Conservation (phyloP, 1,284 basidiomycete genomes). For the Melampsora larici-populina region DNA sequence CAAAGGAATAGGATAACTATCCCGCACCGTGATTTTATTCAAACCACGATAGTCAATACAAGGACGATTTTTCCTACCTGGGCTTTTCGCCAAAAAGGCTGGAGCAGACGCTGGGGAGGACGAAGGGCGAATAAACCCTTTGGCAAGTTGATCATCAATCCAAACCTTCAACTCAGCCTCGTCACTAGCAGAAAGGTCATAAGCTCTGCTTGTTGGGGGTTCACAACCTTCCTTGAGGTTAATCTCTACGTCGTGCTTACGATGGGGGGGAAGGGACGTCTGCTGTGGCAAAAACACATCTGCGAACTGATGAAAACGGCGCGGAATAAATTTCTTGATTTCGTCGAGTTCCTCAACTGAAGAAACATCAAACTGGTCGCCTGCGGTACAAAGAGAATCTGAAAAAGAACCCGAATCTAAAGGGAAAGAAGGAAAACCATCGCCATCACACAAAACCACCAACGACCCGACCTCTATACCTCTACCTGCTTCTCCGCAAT, state of each 20-base stretch:
- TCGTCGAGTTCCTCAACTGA: background rate
- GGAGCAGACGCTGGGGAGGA: slow-evolving; percentile 33
- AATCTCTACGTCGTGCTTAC: slow-evolving; percentile 9
- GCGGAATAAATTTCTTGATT: background rate
- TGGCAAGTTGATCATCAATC: slow-evolving; percentile 14
- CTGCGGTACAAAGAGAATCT: too few relatives aligned
- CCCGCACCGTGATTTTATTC: slow-evolving; percentile 45
- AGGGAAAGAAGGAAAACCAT: too few relatives aligned
- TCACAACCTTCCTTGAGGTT: slow-evolving; percentile 1
- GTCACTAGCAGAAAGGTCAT: background rate
- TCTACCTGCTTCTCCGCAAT: background rate
- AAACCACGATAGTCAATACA: slow-evolving; percentile 43
- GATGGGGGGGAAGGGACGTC: background rate
- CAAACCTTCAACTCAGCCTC: background rate
- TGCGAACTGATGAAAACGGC: background rate
- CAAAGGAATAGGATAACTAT: slow-evolving; percentile 31
- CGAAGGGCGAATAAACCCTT: slow-evolving; percentile 24
- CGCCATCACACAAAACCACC: background rate
- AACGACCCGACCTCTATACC: background rate
- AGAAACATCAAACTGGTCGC: background rate
- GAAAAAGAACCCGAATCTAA: too few relatives aligned
- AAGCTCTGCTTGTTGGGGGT: slow-evolving; percentile 1
- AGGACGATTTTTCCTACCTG: slow-evolving; percentile 43
- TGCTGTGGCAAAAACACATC: background rate
- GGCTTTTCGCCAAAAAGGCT: slow-evolving; percentile 43